phyloP scores from a whole-genome alignment of 305 asterid genomes.

The Stenogyne calaminthoides region DNA sequence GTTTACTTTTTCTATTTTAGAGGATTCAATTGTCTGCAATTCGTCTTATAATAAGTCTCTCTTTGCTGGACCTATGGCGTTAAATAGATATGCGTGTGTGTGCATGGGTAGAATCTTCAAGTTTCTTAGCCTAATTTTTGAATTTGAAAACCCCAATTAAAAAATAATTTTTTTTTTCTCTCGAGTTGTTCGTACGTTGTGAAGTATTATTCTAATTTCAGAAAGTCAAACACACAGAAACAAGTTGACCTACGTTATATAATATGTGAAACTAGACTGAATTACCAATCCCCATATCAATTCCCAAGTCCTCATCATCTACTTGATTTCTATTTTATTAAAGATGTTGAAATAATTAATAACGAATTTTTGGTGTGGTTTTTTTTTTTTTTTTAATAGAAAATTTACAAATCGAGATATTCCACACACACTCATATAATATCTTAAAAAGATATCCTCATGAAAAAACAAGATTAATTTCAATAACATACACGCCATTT shows the following conservation, averaged over 20 bases:
- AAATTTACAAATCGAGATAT: too few relatives aligned
- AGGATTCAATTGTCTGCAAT: background rate
- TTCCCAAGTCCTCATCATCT: background rate
- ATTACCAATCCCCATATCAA: background rate
- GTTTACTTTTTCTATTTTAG: background rate
- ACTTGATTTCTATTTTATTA: background rate
- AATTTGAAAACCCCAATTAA: conserved; percentile 1
- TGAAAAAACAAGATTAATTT: too few relatives aligned
- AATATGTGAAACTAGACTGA: background rate
- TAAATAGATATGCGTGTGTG: background rate
- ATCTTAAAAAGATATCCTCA: too few relatives aligned
- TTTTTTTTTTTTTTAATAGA: too few relatives aligned
- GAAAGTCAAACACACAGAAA: conserved; percentile 18
- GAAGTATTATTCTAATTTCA: background rate
- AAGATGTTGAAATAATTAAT: background rate
- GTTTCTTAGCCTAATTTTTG: background rate
- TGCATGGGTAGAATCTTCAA: background rate
- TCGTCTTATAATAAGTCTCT: background rate
- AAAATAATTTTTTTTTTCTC: background rate
- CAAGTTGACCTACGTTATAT: conserved; percentile 27
- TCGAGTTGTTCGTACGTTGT: background rate
- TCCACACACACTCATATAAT: too few relatives aligned
- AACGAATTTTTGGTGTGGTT: too few relatives aligned
- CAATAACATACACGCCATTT: too few relatives aligned
- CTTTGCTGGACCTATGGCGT: background rate